These are phyloP conservation scores for Phytophthora aleatoria DNA, from an alignment of 352 stramenopile species.

Conservation along the genomic window DNA sequence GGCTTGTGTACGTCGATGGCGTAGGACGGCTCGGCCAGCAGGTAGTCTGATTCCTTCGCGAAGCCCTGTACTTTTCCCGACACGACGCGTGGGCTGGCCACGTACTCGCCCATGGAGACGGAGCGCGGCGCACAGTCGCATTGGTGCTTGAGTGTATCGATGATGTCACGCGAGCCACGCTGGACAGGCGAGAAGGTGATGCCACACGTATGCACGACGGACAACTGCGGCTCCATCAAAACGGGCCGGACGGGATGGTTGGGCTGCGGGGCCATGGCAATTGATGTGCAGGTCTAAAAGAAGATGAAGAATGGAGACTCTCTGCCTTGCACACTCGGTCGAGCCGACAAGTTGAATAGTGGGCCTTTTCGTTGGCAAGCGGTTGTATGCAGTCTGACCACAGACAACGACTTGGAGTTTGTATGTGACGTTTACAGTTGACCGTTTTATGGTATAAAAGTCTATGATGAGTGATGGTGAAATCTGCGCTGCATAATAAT, in stretches of 20 bases:
- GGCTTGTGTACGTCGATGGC: conserved; percentile 43
- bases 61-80: conserved; percentile 15
- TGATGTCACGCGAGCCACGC: conserved; percentile 51
- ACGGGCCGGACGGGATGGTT: conserved; percentile 16
- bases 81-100: conserved; percentile 51
- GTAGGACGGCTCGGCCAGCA: conserved; percentile 29
- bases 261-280: conserved; percentile 20
- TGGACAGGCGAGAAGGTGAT: conserved; percentile 46
- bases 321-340: not conserved
- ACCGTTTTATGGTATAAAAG: conserved; percentile 3
- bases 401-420: conserved; percentile 16
- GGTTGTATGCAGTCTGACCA: conserved; percentile 22
- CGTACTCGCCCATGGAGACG: conserved; percentile 84
- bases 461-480: not conserved
- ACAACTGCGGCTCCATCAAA: conserved; percentile 25
- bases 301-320: not conserved
- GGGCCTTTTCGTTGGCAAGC: not conserved
- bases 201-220: conserved; percentile 42
- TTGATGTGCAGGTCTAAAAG: not conserved
- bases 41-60: conserved; percentile 30
- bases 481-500: conserved; percentile 10
- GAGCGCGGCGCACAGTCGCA: conserved; percentile 55
- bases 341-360: conserved; percentile 21
- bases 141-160: conserved; percentile 66
- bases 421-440: conserved; percentile 13